phyloP scores from a whole-genome alignment of 2,329 filamentous ascomycete genomes.

The Tolypocladium sp. region DNA sequence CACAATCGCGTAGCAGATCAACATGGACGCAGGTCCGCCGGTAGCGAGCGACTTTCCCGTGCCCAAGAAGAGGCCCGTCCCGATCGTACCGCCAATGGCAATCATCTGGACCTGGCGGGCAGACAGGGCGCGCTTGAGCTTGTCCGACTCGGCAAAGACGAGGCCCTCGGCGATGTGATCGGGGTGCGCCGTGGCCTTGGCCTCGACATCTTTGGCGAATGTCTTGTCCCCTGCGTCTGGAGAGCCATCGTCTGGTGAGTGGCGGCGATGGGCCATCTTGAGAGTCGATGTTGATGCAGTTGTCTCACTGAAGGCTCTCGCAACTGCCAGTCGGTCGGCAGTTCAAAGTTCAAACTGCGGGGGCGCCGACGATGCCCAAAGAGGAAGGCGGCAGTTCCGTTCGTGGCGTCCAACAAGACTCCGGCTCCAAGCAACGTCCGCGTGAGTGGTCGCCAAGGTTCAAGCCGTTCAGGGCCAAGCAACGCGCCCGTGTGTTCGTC shows the following conservation, averaged over 20 bases:
- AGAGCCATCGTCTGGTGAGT: not conserved
- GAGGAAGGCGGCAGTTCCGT: not conserved
- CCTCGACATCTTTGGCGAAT: not conserved
- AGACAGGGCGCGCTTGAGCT: conserved; percentile 44
- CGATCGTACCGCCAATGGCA: conserved; percentile 50
- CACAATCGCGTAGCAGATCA: conserved; percentile 48
- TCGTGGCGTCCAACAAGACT: not conserved
- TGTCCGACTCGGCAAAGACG: conserved; percentile 24
- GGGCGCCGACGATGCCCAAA: not conserved
- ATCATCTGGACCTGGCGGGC: conserved; percentile 61
- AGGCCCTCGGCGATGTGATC: conserved; percentile 3
- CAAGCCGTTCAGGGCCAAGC: not conserved
- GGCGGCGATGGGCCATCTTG: not conserved
- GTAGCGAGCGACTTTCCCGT: conserved; percentile 51
- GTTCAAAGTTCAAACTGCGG: not conserved
- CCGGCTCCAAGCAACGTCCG: not conserved
- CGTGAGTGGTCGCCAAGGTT: not conserved
- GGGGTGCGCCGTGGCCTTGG: not conserved
- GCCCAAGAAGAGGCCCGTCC: conserved; percentile 53
- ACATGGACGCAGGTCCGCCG: conserved; percentile 49
- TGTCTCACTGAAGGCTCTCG: not conserved
- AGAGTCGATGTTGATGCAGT: not conserved
- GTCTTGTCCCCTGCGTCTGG: not conserved
- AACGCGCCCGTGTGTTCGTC: not conserved
- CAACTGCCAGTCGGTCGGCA: too few relatives aligned